phyloP scores from a whole-genome alignment of 495 filamentous ascomycete genomes.

The Penicillium robsamsonii region DNA sequence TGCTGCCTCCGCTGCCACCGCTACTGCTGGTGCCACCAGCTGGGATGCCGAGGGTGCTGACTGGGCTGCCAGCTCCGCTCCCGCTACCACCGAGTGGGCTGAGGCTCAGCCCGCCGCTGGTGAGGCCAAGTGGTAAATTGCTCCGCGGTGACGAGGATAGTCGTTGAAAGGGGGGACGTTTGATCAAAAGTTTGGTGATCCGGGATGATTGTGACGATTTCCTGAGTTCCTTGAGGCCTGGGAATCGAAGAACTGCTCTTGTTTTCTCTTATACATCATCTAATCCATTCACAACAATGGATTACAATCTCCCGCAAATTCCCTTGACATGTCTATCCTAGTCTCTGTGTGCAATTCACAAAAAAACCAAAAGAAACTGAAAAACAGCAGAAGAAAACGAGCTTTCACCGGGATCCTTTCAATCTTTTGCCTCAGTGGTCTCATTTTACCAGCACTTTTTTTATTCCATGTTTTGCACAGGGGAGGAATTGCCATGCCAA shows the following conservation, averaged over 20 bases:
- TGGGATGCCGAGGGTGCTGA: slow-evolving; percentile 81
- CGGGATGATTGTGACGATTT: slow-evolving; percentile 28
- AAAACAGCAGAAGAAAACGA: slow-evolving; percentile 43
- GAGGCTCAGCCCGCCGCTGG: slow-evolving; percentile 45
- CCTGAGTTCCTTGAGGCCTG: slow-evolving; percentile 9
- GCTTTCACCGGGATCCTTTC: slow-evolving; percentile 34
- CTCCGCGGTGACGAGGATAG: slow-evolving; percentile 31
- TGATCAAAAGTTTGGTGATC: slow-evolving; percentile 31
- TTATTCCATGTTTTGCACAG: slow-evolving; percentile 34
- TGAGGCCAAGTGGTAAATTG: slow-evolving; percentile 66
- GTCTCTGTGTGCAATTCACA: slow-evolving; percentile 39
- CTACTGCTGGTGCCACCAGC: slow-evolving; percentile 58
- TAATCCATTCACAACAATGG: slow-evolving; percentile 27
- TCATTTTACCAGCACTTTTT: slow-evolving; percentile 27
- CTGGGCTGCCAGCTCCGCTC: slow-evolving; percentile 63
- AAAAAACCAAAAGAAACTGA: slow-evolving; percentile 39
- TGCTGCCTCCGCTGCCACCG: slow-evolving; percentile 48
- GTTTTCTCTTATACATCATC: slow-evolving; percentile 28
- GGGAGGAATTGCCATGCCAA: slow-evolving; percentile 48
- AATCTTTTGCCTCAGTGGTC: slow-evolving; percentile 32
- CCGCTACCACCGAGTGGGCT: slow-evolving; percentile 66
- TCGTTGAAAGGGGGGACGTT: slow-evolving; percentile 33
- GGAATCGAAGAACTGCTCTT: slow-evolving; percentile 24
- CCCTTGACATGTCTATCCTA: slow-evolving; percentile 52
- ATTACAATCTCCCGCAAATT: slow-evolving; percentile 28